These are phyloP conservation scores for Thalia dealbata DNA, from an alignment of 176 grass and related monocot genomes.

Conservation along the genomic window DNA sequence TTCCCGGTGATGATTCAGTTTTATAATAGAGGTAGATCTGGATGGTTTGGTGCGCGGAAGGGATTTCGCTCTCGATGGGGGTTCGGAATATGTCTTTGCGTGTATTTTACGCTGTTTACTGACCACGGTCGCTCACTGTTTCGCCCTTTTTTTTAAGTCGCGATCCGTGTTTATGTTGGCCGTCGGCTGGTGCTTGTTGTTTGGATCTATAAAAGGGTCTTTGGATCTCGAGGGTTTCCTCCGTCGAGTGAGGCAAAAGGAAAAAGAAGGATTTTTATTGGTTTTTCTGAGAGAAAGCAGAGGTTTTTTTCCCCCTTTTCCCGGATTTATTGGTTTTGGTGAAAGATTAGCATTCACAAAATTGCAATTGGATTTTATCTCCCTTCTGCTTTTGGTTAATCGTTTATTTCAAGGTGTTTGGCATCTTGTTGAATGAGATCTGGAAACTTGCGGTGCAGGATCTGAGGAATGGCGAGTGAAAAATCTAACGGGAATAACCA, in stretches of 20 bases:
- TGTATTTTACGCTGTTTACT: conserved; percentile 3
- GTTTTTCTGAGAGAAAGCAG: neutral
- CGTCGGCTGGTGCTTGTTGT: neutral
- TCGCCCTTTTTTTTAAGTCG: neutral
- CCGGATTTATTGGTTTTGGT: neutral
- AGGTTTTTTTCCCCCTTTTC: neutral
- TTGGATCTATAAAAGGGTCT: conserved; percentile 4
- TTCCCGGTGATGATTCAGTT: neutral
- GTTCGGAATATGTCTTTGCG: neutral
- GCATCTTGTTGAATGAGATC: conserved; percentile 5
- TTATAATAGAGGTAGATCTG: neutral
- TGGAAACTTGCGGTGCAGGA: conserved; percentile 8
- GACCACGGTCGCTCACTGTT: neutral
- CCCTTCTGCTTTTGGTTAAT: neutral
- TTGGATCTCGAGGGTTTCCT: neutral
- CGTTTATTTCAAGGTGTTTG: neutral
- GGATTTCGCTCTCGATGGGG: neutral
- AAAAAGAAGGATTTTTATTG: conserved; percentile 4
- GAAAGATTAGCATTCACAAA: neutral
- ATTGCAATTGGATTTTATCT: neutral
- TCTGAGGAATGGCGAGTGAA: conserved; percentile 20
- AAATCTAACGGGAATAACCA: conserved; percentile 9
- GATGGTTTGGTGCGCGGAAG: neutral
- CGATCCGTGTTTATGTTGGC: neutral
- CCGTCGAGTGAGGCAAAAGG: neutral